Conservation (phyloP, 1,284 basidiomycete species). For the Leccinum variabile region DNA sequence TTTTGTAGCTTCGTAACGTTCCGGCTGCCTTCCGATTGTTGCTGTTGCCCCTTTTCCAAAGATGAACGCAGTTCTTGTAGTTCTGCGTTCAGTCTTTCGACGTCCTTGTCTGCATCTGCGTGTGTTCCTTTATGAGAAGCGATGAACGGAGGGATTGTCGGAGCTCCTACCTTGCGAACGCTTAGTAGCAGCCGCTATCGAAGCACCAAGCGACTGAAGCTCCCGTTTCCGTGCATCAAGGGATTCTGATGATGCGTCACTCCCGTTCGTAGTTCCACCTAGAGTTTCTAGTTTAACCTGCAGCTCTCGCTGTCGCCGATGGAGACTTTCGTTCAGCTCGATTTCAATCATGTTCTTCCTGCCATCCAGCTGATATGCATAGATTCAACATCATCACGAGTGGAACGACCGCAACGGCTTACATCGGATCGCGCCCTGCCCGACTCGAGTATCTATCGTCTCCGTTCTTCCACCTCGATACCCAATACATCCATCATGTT, state of each 20-base stretch:
- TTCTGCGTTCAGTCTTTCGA: constrained; percentile 63
- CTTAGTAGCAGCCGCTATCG: constrained; percentile 64
- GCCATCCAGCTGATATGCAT: constrained; percentile 61
- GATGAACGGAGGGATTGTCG: not conserved
- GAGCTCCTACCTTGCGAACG: constrained; percentile 61
- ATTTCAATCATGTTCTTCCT: constrained; percentile 86
- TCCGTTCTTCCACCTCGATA: constrained; percentile 73
- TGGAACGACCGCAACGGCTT: constrained; percentile 24
- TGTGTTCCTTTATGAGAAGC: not conserved
- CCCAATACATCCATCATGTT: constrained; percentile 68
- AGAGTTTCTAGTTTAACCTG: constrained; percentile 74
- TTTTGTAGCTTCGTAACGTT: constrained; percentile 90
- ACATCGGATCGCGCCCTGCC: constrained; percentile 75
- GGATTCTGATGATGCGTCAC: constrained; percentile 58
- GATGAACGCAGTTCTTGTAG: constrained; percentile 65
- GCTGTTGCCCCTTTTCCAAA: constrained; percentile 77
- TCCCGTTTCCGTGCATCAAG: constrained; percentile 66
- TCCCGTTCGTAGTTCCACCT: constrained; percentile 64
- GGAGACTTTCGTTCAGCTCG: constrained; percentile 88
- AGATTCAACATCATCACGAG: constrained; percentile 3
- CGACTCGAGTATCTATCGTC: constrained; percentile 69
- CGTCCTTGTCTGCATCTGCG: constrained; percentile 63
- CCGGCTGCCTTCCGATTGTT: constrained; percentile 84
- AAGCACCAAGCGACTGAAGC: constrained; percentile 60
- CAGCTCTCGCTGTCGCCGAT: constrained; percentile 77